These are phyloP conservation scores for Yarrowia sp. DNA, from an alignment of 805 yeast genomes.

Conservation along the genomic window DNA sequence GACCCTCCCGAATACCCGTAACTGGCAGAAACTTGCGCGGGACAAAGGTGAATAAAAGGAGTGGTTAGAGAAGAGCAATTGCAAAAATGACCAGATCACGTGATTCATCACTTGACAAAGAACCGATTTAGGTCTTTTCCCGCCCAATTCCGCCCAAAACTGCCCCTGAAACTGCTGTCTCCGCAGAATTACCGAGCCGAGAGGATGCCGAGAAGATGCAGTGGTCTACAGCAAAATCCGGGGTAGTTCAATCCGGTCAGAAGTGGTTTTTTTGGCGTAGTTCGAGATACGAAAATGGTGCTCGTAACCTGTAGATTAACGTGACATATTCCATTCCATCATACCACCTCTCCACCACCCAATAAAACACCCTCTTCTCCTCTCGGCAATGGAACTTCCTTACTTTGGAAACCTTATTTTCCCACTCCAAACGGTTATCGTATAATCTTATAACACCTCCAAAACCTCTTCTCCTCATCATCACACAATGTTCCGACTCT, in stretches of 20 bases:
- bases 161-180: no score
- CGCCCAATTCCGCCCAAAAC: not conserved
- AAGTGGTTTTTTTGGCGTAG: no score
- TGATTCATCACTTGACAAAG: not conserved
- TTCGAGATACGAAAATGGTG: not conserved
- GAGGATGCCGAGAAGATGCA: conserved; percentile 14
- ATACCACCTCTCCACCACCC: not conserved
- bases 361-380: no score
- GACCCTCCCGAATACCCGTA: not conserved
- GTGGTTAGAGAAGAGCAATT: not conserved
- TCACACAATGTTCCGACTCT: conserved; percentile 12
- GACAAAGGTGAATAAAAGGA: not conserved
- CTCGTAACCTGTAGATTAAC: not conserved
- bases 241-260: not conserved
- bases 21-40: conserved; percentile 9
- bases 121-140: not conserved
- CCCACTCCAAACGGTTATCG: not conserved
- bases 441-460: not conserved
- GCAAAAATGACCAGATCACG: not conserved
- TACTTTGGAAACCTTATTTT: not conserved
- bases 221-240: conserved; percentile 1
- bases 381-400: not conserved
- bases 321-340: not conserved
- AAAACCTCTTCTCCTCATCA: not conserved
- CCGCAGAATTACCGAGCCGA: conserved; percentile 18